Evolutionary conservation across 768 basidiomycete species (phyloP), one percentile per base, ranked within the genome.

Genomic region (Lentinula edodes): DNA sequence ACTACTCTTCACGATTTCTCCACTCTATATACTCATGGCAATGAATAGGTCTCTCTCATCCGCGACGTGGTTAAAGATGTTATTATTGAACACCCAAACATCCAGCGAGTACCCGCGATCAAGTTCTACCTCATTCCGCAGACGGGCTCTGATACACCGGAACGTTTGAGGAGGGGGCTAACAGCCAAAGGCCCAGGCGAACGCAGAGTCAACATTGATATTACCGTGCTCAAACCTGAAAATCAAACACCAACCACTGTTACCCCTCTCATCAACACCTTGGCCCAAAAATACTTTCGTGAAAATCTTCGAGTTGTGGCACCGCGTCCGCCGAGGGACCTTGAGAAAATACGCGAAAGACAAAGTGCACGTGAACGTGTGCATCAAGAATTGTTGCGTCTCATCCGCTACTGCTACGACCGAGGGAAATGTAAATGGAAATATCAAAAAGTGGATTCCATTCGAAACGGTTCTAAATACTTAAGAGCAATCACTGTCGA

Each of bases 161-260:
- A 16, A 18, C 9, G 12, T 10, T 41, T 39, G 10, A 32, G 38
- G 23, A 58, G 36, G 36, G 46, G 35, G 16, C 16, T 38, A 10
- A 54, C 46, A 23, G 16, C 35, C 2, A 41, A 46, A 45, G 43
- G 36, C 23, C 52, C 43, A 36, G 16, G 9, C 16, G 34, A 66
- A 3, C 66, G 65, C 60, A 66, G 48, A 0, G 79, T 78, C 0
- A 83, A 85, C 65, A 72, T 76, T 5, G 90, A 91, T 65, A 64
- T 82, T 4, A 80, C 77, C 1, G 83, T 88, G 2, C 74, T 90
- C 16, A 82, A 76, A 23, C 69, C 77, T 0, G 83, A 84, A 63
- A 79, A 80, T 35, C 83, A 84, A 64, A 79, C 71, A 16, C 72
- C 74, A 5, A 90, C 88, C 0, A 81, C 82, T 52, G 87, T 91